Evolutionary conservation across 2,329 filamentous ascomycete genomes (phyloP).

Genomic region (Calonectria crousiana): DNA sequence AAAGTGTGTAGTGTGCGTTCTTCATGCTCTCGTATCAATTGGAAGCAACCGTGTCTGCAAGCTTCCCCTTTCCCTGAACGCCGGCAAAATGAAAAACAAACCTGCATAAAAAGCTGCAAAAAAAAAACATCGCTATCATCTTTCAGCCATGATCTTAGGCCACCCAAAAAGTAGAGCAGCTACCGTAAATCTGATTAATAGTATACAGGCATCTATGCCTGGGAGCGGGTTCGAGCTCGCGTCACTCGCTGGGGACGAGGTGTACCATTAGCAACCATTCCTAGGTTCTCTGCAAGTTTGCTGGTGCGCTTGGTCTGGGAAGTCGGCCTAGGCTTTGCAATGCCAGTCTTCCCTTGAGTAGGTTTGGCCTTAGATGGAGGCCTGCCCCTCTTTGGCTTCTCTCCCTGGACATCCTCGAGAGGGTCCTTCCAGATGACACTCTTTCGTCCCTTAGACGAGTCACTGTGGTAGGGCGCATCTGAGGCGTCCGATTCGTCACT

Average conservation of each 20-base stretch:
- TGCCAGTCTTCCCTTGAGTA: constrained; percentile 42
- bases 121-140: background rate
- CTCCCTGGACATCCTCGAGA: constrained; percentile 44
- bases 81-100: background rate
- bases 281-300: constrained; percentile 48
- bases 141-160: background rate
- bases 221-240: constrained; percentile 44
- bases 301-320: constrained; percentile 43
- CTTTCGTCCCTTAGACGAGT: constrained; percentile 40
- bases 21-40: constrained; percentile 29
- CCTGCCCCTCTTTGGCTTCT: constrained; percentile 41
- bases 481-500: constrained; percentile 37
- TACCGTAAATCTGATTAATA: background rate
- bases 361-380: constrained; percentile 38
- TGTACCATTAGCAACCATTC: constrained; percentile 51
- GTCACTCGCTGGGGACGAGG: constrained; percentile 49
- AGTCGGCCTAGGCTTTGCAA: constrained; percentile 46
- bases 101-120: background rate
- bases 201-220: constrained; percentile 30
- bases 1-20: constrained; percentile 3
- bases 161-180: background rate
- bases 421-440: constrained; percentile 52
- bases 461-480: constrained; percentile 22
- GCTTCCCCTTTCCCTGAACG: background rate
- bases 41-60: constrained; percentile 18